phyloP scores from a whole-genome alignment of 1,284 basidiomycete species.

The Malassezia pachydermatis region DNA sequence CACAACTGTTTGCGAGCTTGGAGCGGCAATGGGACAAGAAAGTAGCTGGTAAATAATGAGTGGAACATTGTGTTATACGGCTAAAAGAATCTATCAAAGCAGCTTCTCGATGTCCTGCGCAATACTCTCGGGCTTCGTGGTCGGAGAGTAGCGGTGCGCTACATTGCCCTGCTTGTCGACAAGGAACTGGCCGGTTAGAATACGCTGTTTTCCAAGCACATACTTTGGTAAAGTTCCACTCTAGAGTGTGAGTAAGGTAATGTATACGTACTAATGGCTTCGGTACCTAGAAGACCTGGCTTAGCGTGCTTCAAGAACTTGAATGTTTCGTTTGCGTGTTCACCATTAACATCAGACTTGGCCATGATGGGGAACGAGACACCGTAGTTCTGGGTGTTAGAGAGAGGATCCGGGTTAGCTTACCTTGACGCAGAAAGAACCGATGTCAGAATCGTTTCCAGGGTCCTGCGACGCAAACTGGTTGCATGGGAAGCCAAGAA shows the following conservation, averaged over 20 bases:
- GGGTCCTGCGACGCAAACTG: slow-evolving; percentile 56
- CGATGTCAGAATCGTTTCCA: slow-evolving; percentile 36
- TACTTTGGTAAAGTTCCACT: slow-evolving; percentile 52
- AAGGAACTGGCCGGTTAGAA: slow-evolving; percentile 51
- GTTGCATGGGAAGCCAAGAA: slow-evolving; percentile 85
- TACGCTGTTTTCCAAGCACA: slow-evolving; percentile 18
- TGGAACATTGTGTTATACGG: not conserved
- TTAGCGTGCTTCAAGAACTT: slow-evolving; percentile 74
- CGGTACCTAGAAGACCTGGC: slow-evolving; percentile 61
- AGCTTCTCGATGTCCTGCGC: slow-evolving; percentile 59
- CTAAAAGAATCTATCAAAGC: slow-evolving; percentile 18
- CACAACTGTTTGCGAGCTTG: not conserved
- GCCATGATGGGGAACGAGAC: slow-evolving; percentile 46
- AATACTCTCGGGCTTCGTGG: slow-evolving; percentile 62
- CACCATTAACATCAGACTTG: slow-evolving; percentile 70
- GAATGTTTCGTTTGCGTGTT: slow-evolving; percentile 65
- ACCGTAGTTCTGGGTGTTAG: slow-evolving; percentile 38
- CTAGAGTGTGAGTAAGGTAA: slow-evolving; percentile 5
- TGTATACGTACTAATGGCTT: slow-evolving; percentile 55
- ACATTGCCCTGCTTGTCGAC: slow-evolving; percentile 57
- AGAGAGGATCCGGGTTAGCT: slow-evolving; percentile 15
- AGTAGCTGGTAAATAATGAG: not conserved
- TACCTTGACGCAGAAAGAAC: slow-evolving; percentile 38
- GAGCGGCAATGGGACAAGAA: slow-evolving; percentile 15
- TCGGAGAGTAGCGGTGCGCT: slow-evolving; percentile 66